A percentile compares a stretch with the other conserved stretches of the same genome.
Conservation (phyloP, 352 stramenopile genomes). For the Hyphochytrium catenoides region DNA sequence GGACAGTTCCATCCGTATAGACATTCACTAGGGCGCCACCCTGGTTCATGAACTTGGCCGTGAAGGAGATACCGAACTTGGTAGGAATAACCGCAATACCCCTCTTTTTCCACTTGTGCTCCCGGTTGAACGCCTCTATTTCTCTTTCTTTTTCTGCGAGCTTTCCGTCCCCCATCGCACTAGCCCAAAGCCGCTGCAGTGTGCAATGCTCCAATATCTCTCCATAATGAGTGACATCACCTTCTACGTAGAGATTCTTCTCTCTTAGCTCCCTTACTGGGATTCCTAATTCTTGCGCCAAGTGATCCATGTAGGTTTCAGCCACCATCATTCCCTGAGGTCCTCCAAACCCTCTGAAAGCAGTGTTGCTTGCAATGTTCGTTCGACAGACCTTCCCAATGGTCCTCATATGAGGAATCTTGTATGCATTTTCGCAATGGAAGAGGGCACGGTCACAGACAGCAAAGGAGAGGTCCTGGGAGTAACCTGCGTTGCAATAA, state of each 20-base stretch:
- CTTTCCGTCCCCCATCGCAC: constrained; percentile 29
- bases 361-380: constrained; percentile 79
- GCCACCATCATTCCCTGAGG: constrained; percentile 67
- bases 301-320: constrained; percentile 85
- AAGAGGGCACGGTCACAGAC: constrained; percentile 87
- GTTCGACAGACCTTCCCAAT: constrained; percentile 76
- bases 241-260: constrained; percentile 72
- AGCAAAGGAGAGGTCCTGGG: constrained; percentile 73
- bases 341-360: constrained; percentile 83
- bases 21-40: constrained; percentile 81
- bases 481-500: constrained; percentile 83
- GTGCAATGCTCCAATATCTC: constrained; percentile 76
- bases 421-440: constrained; percentile 83
- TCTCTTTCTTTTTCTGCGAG: constrained; percentile 32
- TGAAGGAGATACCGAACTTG: constrained; percentile 91
- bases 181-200: constrained; percentile 56
- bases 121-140: constrained; percentile 63
- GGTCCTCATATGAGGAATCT: constrained; percentile 66
- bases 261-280: constrained; percentile 32
- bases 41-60: constrained; percentile 91
- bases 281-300: constrained; percentile 57
- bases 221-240: constrained; percentile 72
- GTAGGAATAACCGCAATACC: constrained; percentile 52
- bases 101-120: constrained; percentile 71
- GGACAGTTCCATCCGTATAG: constrained; percentile 81